phyloP scores from a whole-genome alignment of 2,329 filamentous ascomycete species.

The Hypoxylon sp. region DNA sequence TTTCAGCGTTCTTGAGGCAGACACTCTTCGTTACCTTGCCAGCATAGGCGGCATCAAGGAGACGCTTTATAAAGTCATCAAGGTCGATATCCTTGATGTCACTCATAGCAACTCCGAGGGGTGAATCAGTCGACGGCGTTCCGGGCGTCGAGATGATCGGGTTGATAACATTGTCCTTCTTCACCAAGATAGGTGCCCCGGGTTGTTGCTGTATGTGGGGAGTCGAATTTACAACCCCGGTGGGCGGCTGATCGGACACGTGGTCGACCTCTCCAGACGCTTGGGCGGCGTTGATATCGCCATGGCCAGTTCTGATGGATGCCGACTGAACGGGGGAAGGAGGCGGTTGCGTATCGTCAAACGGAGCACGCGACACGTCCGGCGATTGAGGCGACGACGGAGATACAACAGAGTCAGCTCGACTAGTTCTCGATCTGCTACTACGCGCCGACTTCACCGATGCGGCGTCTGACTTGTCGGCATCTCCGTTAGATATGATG shows the following conservation, averaged over 20 bases:
- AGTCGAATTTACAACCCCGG: slow-evolving; percentile 67
- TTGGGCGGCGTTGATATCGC: slow-evolving; percentile 82
- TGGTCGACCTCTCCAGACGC: slow-evolving; percentile 90
- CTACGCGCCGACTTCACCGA: slow-evolving; percentile 78
- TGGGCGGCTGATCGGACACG: slow-evolving; percentile 89
- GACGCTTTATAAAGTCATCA: slow-evolving; percentile 94
- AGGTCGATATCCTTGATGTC: slow-evolving; percentile 93
- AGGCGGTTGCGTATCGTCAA: slow-evolving; percentile 67
- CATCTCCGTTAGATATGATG: slow-evolving; percentile 69
- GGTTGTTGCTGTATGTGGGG: slow-evolving; percentile 69
- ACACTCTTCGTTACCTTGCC: slow-evolving; percentile 98
- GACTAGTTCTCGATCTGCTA: slow-evolving; percentile 59
- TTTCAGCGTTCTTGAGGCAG: slow-evolving; percentile 96
- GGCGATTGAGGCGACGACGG: slow-evolving; percentile 54
- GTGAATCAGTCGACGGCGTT: slow-evolving; percentile 53
- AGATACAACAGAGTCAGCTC: slow-evolving; percentile 54
- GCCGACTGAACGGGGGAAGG: slow-evolving; percentile 88
- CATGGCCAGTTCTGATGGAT: slow-evolving; percentile 75
- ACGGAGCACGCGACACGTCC: slow-evolving; percentile 53
- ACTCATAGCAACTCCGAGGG: slow-evolving; percentile 77
- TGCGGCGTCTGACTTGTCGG: slow-evolving; percentile 75
- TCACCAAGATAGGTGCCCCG: slow-evolving; percentile 88
- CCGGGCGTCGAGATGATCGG: slow-evolving; percentile 58
- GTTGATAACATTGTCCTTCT: slow-evolving; percentile 75
- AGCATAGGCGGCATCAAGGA: slow-evolving; percentile 93